A percentile compares a stretch with the other conserved stretches of the same genome.
These are phyloP conservation scores for Closterium sp. DNA, from an alignment of 139 green algal genomes.

Conservation along the genomic window DNA sequence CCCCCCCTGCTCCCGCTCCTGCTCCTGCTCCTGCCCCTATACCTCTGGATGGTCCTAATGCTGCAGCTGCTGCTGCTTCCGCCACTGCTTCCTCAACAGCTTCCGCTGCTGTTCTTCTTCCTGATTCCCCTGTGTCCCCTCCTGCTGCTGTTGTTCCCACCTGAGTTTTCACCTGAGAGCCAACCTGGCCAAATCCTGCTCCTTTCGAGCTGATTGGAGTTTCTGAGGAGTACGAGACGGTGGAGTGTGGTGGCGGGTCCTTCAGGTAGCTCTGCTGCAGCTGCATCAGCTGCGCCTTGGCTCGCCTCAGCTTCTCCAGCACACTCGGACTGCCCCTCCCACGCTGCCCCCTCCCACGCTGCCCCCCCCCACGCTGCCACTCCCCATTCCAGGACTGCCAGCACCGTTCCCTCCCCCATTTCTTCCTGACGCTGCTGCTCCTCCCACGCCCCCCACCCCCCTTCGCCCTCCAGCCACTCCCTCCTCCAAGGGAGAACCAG, in stretches of 20 bases:
- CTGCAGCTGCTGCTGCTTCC: not conserved
- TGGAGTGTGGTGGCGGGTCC: not conserved
- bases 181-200: not conserved
- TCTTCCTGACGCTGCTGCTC: not conserved
- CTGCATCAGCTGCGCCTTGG: not conserved
- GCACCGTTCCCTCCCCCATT: not conserved
- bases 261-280: not conserved
- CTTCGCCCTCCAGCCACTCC: not conserved
- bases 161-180: not conserved
- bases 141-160: not conserved
- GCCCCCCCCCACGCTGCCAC: not conserved
- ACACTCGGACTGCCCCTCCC: not conserved
- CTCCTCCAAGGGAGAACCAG: not conserved
- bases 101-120: not conserved
- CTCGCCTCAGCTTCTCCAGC: not conserved
- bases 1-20: not conserved
- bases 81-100: not conserved
- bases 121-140: not conserved
- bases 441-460: not conserved
- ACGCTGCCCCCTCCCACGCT: not conserved
- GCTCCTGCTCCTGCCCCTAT: not conserved
- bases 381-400: too few relatives aligned
- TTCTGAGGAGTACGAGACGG: not conserved
- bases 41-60: too few relatives aligned
- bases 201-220: not conserved